phyloP scores from a whole-genome alignment of 306 rosid species.

The Vigna nakashimae region DNA sequence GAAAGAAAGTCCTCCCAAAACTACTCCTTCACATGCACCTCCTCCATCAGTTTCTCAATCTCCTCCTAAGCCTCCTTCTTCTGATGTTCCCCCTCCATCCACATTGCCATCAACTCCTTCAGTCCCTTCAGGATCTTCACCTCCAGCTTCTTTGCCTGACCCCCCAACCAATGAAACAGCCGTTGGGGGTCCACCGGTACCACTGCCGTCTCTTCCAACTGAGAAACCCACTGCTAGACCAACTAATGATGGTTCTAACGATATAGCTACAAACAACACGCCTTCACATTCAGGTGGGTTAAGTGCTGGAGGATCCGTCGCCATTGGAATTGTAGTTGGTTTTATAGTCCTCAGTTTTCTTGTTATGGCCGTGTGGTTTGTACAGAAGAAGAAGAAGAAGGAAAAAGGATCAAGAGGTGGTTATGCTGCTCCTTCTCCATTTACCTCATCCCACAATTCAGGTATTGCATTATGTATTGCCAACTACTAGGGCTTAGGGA shows the following conservation, averaged over 20 bases:
- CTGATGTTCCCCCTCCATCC: slow-evolving; percentile 46
- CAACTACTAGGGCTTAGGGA: slow-evolving; percentile 29
- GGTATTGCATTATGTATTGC: slow-evolving; percentile 56
- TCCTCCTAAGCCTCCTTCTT: slow-evolving; percentile 58
- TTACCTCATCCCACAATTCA: slow-evolving; percentile 91
- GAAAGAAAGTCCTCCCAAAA: slow-evolving; percentile 53
- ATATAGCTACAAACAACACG: slow-evolving; percentile 13
- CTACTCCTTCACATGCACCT: slow-evolving; percentile 51
- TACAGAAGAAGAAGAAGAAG: slow-evolving; percentile 67
- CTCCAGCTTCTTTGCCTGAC: slow-evolving; percentile 56
- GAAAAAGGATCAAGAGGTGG: slow-evolving; percentile 48
- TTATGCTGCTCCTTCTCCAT: slow-evolving; percentile 74
- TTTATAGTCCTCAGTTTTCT: slow-evolving; percentile 72
- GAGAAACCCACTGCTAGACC: slow-evolving; percentile 69
- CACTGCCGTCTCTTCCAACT: slow-evolving; percentile 53
- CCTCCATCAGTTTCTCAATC: slow-evolving; percentile 64
- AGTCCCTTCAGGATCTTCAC: slow-evolving; percentile 64
- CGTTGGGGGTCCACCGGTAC: slow-evolving; percentile 36
- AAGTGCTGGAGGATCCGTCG: slow-evolving; percentile 57
- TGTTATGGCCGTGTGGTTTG: slow-evolving; percentile 69
- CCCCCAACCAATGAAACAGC: slow-evolving; percentile 53
- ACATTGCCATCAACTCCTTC: slow-evolving; percentile 68
- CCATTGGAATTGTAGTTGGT: slow-evolving; percentile 72
- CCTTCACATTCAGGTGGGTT: slow-evolving; percentile 59
- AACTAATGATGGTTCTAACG: slow-evolving; percentile 48